Evolutionary conservation across 2,329 filamentous ascomycete species (phyloP), one percentile per base, ranked within the genome.

Genomic region (Cladosporium oxysporum): DNA sequence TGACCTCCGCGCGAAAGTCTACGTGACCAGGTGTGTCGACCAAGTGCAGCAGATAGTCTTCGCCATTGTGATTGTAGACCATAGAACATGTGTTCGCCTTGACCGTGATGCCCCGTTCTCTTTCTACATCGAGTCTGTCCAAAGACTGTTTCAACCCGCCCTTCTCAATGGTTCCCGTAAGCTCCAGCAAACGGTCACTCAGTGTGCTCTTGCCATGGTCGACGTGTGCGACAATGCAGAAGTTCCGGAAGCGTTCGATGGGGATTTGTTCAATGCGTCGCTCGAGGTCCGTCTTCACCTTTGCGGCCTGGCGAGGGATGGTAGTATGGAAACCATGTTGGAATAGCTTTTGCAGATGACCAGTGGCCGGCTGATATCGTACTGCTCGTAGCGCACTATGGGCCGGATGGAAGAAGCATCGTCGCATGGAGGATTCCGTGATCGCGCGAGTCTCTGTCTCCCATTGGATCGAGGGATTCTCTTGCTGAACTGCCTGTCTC

Each of bases 61-160:
- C 82, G 18, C 91, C 93, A 21, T 90, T 83, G 80, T 97, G 84
- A 31, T 90, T 92, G 82, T 97, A 97, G 62, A 99, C 86, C 95
- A 99, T 99, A 65, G 90, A 95, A 80, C 95, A 98, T 66, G 95
- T 98, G 82, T 99, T 95, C 64, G 95, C 95, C 83, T 99, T 99
- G 77, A 99, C 95, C 0, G 95, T 99, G 77, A 99, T 99, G 68
- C 95, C 95, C 47, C 95, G 88, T 79, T 98, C 93, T 61, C 95
- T 86, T 81, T 99, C 95, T 64, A 99, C 95, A 77, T 99, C 95
- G 41, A 99, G 87, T 78, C 97, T 97, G 80, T 99, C 95, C 69
- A 99, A 83, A 69, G 98, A 92, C 83, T 99, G 95, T 81, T 97
- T 96, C 78, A 97, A 97, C 59, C 85, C 85, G 66, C 92, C 93